These are phyloP conservation scores for Vitis hybrid DNA, from an alignment of 177 flowering plant species.

Conservation along the genomic window DNA sequence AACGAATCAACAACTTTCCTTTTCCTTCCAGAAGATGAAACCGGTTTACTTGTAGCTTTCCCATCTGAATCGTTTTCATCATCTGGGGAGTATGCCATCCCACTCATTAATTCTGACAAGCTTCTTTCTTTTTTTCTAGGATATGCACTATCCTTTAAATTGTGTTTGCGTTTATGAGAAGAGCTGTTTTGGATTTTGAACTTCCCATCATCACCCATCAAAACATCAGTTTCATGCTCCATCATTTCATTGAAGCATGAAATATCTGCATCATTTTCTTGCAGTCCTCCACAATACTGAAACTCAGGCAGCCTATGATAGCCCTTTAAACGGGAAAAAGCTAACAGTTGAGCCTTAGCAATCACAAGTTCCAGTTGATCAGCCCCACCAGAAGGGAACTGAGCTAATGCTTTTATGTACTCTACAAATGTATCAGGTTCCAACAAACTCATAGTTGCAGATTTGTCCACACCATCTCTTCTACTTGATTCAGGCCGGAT, in stretches of 20 bases:
- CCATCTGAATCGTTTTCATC: conserved; percentile 33
- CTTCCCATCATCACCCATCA: conserved; percentile 9
- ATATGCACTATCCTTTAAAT: conserved; percentile 32
- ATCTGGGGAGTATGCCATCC: conserved; percentile 23
- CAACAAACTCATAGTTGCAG: conserved; percentile 26
- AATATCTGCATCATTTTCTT: conserved; percentile 30
- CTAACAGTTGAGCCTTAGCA: conserved; percentile 51
- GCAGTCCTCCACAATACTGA: conserved; percentile 28
- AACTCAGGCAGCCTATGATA: conserved; percentile 34
- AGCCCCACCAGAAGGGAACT: conserved; percentile 30
- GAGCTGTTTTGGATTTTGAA: conserved; percentile 10
- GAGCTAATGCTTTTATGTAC: conserved; percentile 43
- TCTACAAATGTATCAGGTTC: conserved; percentile 42
- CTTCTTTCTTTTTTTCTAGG: conserved; percentile 43
- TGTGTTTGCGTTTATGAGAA: conserved; percentile 38
- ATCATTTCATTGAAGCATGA: neutral
- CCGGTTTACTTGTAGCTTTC: conserved; percentile 15
- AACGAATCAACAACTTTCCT: conserved; percentile 27
- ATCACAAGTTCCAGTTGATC: conserved; percentile 46
- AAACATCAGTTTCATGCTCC: conserved; percentile 3
- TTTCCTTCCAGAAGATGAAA: conserved; percentile 29
- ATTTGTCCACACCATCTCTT: conserved; percentile 26
- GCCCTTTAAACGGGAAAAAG: conserved; percentile 49
- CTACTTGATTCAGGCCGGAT: conserved; percentile 41
- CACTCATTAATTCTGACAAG: conserved; percentile 41